A percentile compares a stretch with the other conserved stretches of the same genome.
These are phyloP conservation scores for Thelephora aurantiotincta DNA, from an alignment of 768 basidiomycete genomes.

Conservation along the genomic window DNA sequence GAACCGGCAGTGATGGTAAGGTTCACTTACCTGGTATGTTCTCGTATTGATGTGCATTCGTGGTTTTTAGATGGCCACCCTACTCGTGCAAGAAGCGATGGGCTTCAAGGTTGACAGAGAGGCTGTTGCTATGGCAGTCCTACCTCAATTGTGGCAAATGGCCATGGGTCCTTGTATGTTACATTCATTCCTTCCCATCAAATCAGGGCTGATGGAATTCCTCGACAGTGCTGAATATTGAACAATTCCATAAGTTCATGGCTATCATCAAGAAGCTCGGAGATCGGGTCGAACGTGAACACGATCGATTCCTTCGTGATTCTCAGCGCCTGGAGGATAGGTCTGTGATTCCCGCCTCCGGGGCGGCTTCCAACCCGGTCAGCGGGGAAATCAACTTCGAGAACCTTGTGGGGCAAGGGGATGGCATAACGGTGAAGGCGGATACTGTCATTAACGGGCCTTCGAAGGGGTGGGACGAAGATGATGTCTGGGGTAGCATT, in stretches of 20 bases:
- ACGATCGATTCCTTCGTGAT: constrained; percentile 84
- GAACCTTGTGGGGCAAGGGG: constrained; percentile 58
- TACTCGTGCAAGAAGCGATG: constrained; percentile 92
- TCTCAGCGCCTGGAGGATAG: constrained; percentile 82
- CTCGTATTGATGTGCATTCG: background rate
- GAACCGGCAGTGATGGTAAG: constrained; percentile 88
- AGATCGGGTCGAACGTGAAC: constrained; percentile 85
- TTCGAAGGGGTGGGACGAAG: constrained; percentile 45
- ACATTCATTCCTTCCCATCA: background rate
- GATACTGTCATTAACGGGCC: constrained; percentile 24
- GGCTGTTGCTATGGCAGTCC: constrained; percentile 47
- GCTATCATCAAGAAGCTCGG: constrained; percentile 60
- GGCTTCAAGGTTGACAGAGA: constrained; percentile 89
- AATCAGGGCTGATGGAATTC: constrained; percentile 1
- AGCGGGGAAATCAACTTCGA: constrained; percentile 70
- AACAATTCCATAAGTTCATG: constrained; percentile 94
- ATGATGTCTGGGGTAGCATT: constrained; percentile 78
- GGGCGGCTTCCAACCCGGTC: constrained; percentile 19
- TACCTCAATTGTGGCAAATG: constrained; percentile 79
- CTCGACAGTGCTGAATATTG: constrained; percentile 51
- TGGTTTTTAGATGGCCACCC: constrained; percentile 58
- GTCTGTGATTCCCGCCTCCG: constrained; percentile 34
- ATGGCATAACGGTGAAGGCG: constrained; percentile 29
- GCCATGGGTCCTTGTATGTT: constrained; percentile 83
- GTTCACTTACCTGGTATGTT: background rate